phyloP scores from a whole-genome alignment of 2,329 filamentous ascomycete genomes.

The Cordyceps farinosa region DNA sequence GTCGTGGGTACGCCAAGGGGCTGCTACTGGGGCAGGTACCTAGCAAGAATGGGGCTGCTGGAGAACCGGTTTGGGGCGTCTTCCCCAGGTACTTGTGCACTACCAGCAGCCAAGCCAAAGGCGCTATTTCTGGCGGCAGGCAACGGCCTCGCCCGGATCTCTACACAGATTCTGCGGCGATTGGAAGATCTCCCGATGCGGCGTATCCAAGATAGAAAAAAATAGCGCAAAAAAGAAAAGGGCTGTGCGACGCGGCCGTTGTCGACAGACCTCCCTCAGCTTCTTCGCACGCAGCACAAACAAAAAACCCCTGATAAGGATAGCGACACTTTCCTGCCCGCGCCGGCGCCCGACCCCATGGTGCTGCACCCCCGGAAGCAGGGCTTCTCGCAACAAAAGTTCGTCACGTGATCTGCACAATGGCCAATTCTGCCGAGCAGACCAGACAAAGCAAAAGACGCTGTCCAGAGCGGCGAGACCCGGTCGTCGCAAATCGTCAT shows the following conservation, averaged over 20 bases:
- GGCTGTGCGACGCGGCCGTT: background rate
- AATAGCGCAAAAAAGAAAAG: background rate
- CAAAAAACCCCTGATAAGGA: background rate
- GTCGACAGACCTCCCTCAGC: background rate
- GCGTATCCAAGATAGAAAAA: background rate
- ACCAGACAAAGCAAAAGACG: no score
- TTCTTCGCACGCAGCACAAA: background rate
- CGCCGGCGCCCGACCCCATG: no score
- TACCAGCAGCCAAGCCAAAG: no score
- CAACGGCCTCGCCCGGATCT: background rate
- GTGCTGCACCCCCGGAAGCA: background rate
- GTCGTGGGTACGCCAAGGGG: no score
- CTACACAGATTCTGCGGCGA: background rate
- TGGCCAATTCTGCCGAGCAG: background rate
- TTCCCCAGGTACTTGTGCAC: background rate
- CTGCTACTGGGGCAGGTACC: no score
- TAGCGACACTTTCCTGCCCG: background rate
- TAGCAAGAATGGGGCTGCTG: no score
- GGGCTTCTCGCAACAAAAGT: constrained; percentile 4
- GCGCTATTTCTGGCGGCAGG: background rate
- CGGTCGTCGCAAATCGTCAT: no score
- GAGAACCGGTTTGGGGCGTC: background rate
- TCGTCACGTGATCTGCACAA: constrained; percentile 1
- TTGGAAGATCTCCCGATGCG: constrained; percentile 5
- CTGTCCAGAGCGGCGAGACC: no score